These are phyloP conservation scores for Botrytis pseudocinerea DNA, from an alignment of 2,329 filamentous ascomycete genomes.

Conservation along the genomic window DNA sequence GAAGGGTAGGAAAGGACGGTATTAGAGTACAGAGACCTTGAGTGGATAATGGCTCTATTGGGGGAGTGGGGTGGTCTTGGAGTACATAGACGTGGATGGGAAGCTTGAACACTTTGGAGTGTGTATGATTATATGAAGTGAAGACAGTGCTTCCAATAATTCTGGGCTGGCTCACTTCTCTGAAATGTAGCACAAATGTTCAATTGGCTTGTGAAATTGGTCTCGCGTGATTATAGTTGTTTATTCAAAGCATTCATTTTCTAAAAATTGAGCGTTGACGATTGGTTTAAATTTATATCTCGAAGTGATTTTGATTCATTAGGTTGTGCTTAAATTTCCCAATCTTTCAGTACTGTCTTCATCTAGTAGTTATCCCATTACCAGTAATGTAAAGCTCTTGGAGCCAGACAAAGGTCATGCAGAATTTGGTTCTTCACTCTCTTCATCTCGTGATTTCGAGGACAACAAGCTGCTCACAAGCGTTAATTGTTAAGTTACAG, in stretches of 20 bases:
- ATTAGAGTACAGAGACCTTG: conserved; percentile 38
- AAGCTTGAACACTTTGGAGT: conserved; percentile 18
- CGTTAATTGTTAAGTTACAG: background rate
- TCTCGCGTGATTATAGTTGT: background rate
- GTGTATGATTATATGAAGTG: conserved; percentile 35
- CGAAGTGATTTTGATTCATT: background rate
- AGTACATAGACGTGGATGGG: conserved; percentile 15
- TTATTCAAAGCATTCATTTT: background rate
- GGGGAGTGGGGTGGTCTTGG: conserved; percentile 8
- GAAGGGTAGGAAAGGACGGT: conserved; percentile 39
- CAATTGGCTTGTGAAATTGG: background rate
- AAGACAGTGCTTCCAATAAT: conserved; percentile 13
- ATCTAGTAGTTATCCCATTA: too few relatives aligned
- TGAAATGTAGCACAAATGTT: background rate
- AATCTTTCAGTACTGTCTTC: background rate
- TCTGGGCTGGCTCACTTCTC: background rate
- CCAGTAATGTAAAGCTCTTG: background rate
- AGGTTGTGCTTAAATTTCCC: background rate
- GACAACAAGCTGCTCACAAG: background rate
- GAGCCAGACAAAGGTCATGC: background rate
- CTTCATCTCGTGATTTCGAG: background rate
- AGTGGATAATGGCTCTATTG: conserved; percentile 27
- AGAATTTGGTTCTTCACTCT: background rate
- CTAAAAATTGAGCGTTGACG: background rate
- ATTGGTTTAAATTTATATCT: background rate